Evolutionary conservation across 2,329 filamentous ascomycete genomes (phyloP).

Genomic region (Sclerotinia subarctica): DNA sequence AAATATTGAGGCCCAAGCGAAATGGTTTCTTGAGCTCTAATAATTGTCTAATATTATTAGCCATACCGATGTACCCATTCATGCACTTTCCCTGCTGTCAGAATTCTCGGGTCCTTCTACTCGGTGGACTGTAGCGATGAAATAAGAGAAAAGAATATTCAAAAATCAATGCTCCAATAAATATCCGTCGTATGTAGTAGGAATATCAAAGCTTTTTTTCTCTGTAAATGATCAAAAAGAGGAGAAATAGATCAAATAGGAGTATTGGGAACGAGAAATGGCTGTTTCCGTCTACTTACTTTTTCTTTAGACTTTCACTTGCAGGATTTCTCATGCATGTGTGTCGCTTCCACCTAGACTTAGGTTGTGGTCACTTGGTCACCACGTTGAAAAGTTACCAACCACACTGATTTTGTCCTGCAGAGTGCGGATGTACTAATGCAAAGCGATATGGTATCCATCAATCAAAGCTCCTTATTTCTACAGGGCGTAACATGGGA

Average conservation of each 20-base stretch:
- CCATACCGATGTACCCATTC: background rate
- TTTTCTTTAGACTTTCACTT: constrained; percentile 8
- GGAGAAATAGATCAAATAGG: background rate
- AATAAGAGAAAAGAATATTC: background rate
- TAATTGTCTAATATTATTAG: background rate
- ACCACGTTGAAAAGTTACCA: constrained; percentile 22
- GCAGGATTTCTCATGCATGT: constrained; percentile 20
- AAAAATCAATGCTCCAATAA: constrained; percentile 11
- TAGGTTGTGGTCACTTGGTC: constrained; percentile 19
- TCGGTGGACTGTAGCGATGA: constrained; percentile 19
- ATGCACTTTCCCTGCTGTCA: constrained; percentile 18
- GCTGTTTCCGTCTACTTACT: constrained; percentile 14
- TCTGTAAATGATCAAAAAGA: background rate
- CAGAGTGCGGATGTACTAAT: constrained; percentile 23
- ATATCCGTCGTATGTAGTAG: background rate
- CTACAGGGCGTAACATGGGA: constrained; percentile 18
- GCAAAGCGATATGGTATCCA: constrained; percentile 19
- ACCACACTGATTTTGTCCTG: constrained; percentile 22
- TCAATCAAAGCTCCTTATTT: constrained; percentile 19
- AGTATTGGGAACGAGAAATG: constrained; percentile 8
- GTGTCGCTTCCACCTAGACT: constrained; percentile 7
- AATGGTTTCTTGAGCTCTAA: background rate
- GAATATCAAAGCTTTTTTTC: background rate
- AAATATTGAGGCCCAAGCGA: constrained; percentile 7
- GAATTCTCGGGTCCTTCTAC: constrained; percentile 18